Conservation (phyloP, 1,139 yeast genomes). For the Hemisphaericaspora lyxosophila region DNA sequence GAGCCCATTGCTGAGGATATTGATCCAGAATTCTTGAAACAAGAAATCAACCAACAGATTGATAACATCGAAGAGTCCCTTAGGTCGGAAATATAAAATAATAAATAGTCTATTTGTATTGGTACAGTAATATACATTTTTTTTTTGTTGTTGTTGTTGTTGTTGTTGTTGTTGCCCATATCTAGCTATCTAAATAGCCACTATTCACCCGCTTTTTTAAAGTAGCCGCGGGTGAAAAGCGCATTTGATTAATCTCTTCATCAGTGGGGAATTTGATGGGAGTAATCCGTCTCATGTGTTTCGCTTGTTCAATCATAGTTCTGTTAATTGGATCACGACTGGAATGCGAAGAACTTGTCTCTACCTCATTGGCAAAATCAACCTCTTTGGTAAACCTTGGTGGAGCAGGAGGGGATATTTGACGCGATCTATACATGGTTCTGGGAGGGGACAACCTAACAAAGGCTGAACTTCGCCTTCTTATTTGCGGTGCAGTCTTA, state of each 20-base stretch:
- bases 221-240: constrained; percentile 30
- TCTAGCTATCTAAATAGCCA: not conserved
- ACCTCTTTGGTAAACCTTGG: constrained; percentile 25
- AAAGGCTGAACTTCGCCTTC: constrained; percentile 5
- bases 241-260: constrained; percentile 27
- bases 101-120: constrained; percentile 1
- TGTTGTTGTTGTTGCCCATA: too few species aligned
- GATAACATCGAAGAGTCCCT: constrained; percentile 15
- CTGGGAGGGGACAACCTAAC: constrained; percentile 16
- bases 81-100: constrained; percentile 1
- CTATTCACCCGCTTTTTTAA: constrained; percentile 2
- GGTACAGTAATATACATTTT: not conserved
- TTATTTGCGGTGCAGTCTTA: not conserved
- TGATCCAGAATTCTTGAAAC: constrained; percentile 8
- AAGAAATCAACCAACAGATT: constrained; percentile 19
- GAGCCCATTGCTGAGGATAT: constrained; percentile 7
- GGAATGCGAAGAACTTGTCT: not conserved
- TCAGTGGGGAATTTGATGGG: constrained; percentile 42
- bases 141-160: not conserved
- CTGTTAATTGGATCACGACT: not conserved
- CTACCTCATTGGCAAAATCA: constrained; percentile 3
- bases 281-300: constrained; percentile 33
- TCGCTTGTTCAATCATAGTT: constrained; percentile 38
- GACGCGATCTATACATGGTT: constrained; percentile 6
- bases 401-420: constrained; percentile 16